Conservation (phyloP, 768 basidiomycete genomes). For the Mycena filopes region DNA sequence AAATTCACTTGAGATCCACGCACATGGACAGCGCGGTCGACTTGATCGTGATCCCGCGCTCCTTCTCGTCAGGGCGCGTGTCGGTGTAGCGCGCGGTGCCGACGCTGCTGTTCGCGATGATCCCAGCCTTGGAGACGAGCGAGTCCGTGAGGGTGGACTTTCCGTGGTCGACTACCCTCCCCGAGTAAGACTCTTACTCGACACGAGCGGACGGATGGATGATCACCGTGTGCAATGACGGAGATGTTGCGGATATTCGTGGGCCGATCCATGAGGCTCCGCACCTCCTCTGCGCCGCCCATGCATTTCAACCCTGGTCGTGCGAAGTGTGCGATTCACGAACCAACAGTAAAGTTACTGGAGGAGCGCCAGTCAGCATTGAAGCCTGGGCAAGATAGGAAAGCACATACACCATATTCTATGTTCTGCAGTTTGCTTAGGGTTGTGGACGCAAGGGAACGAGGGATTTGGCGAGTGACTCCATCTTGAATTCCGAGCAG, state of each 20-base stretch:
- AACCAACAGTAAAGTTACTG: constrained; percentile 23
- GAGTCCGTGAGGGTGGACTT: constrained; percentile 99
- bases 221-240: constrained; percentile 76
- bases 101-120: constrained; percentile 92
- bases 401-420: neutral
- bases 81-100: constrained; percentile 98
- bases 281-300: constrained; percentile 71
- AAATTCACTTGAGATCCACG: neutral
- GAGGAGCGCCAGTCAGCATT: neutral
- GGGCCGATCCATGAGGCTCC: constrained; percentile 86
- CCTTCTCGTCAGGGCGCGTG: constrained; percentile 97
- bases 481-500: no score
- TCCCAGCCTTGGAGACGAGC: constrained; percentile 98
- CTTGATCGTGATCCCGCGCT: constrained; percentile 99
- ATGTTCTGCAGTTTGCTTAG: no score
- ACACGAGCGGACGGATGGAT: neutral
- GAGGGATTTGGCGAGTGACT: no score
- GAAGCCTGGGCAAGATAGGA: neutral
- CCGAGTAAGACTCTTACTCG: neutral
- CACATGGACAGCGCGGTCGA: constrained; percentile 91
- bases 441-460: no score
- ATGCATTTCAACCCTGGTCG: neutral
- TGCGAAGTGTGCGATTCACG: neutral
- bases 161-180: constrained; percentile 92
- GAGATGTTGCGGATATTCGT: constrained; percentile 77